These are phyloP conservation scores for Capsella bursapastoris DNA, from an alignment of 345 rosid genomes.

Conservation along the genomic window DNA sequence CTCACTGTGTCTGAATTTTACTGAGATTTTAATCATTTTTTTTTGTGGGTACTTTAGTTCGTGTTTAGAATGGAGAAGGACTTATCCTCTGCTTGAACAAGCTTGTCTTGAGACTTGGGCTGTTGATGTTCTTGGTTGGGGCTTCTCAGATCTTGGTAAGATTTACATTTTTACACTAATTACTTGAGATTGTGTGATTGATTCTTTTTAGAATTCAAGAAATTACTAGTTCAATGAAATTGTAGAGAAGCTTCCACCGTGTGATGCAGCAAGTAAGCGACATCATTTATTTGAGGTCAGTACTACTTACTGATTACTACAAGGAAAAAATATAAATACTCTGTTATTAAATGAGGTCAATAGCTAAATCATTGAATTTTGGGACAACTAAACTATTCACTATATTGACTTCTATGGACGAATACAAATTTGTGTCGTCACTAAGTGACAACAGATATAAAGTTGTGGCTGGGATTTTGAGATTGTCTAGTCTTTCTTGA, in stretches of 20 bases:
- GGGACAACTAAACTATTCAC: background rate
- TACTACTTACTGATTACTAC: background rate
- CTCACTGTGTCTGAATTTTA: conserved; percentile 15
- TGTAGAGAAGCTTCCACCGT: conserved; percentile 66
- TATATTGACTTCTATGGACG: background rate
- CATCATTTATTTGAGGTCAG: conserved; percentile 72
- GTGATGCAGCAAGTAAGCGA: conserved; percentile 76
- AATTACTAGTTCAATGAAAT: background rate
- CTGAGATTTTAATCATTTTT: background rate
- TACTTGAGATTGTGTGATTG: background rate
- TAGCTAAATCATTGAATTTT: background rate
- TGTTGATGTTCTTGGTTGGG: conserved; percentile 92
- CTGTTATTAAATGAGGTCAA: background rate
- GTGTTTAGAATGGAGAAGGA: conserved; percentile 82
- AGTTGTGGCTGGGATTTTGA: background rate
- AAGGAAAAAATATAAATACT: background rate
- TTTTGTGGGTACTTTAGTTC: conserved; percentile 48
- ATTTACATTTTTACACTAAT: conserved; percentile 3
- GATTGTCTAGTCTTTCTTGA: background rate
- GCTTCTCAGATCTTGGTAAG: conserved; percentile 81
- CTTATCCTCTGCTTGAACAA: conserved; percentile 73
- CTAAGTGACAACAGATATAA: background rate
- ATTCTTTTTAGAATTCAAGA: background rate
- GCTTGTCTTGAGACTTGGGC: conserved; percentile 90
- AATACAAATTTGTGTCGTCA: background rate